Evolutionary conservation across 2,329 filamentous ascomycete species (phyloP), one percentile per base, ranked within the genome.

Genomic region (Westerdykella sp.): DNA sequence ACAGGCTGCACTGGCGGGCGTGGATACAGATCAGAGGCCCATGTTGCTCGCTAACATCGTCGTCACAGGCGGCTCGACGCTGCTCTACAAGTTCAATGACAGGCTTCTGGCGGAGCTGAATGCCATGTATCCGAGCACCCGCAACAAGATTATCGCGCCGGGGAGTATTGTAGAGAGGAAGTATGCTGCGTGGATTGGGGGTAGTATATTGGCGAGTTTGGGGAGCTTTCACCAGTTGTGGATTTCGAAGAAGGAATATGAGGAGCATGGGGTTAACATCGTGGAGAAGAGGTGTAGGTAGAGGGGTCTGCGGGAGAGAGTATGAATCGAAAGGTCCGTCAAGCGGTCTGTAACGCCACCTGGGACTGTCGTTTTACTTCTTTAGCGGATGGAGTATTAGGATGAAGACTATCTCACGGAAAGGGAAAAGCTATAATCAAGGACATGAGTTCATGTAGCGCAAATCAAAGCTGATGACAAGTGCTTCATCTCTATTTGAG

Each of bases 151-250:
- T 31, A 85, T 93, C 56, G 88, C 93, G 0, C 84, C 89, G 0
- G 87, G 88, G 14, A 81, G 91, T 57, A 86, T 86, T 1, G 86
- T 84, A 31, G 94, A 98, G 75, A 75, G 94, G 42, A 85, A 89
- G 53, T 97, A 95, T 67, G 90, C 87, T 16, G 83, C 87, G 39
- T 98, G 93, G 91, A 89, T 98, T 54, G 93, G 94, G 37, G 93
- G 93, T 37, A 96, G 89, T 69, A 96, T 98, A 56, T 73, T 98
- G 54, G 90, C 87, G 6, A 96, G 90, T 68, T 69, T 98, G 70
- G 94, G 94, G 9, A 95, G 90, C 12, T 98, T 98, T 71, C 93
- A 98, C 72, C 93, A 98, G 74, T 91, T 98, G 85, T 98, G 93
- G 93, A 94, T 98, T 57, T 91, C 85, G 18, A 87, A 83, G 69